Evolutionary conservation across 164 flowering plant species (phyloP).

Genomic region (Cinnamomum chago): DNA sequence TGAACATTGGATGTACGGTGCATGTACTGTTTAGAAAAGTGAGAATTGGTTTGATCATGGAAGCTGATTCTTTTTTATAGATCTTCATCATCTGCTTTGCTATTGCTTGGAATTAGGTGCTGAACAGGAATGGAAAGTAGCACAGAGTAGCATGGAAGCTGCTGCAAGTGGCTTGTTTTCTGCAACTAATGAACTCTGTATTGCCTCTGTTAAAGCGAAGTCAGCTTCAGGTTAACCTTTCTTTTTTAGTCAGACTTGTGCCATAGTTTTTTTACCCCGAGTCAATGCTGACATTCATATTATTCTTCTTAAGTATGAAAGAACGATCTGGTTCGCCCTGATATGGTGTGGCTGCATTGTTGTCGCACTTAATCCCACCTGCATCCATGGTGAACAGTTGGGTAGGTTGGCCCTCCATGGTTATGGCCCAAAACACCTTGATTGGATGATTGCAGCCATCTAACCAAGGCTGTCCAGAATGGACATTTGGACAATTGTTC

Average conservation of each 20-base stretch:
- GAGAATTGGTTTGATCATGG: background rate
- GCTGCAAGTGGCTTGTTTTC: constrained; percentile 66
- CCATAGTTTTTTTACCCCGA: too few species aligned
- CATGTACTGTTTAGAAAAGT: background rate
- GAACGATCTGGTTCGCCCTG: background rate
- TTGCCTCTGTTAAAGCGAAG: constrained; percentile 73
- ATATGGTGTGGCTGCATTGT: background rate
- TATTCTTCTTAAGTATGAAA: background rate
- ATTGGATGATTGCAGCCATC: background rate
- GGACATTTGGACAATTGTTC: background rate
- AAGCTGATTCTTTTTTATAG: background rate
- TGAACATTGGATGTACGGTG: background rate
- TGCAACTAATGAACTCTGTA: constrained; percentile 67
- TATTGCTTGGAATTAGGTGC: constrained; percentile 42
- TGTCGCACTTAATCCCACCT: background rate
- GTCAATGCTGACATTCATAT: background rate
- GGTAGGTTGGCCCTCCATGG: background rate
- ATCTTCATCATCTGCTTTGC: constrained; percentile 1
- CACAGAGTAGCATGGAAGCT: constrained; percentile 77
- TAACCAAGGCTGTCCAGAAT: background rate
- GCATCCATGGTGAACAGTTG: background rate
- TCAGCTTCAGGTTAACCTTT: constrained; percentile 70
- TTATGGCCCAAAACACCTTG: background rate
- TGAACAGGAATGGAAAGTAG: constrained; percentile 88
- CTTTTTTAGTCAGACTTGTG: background rate